Base-by-base conservation (phyloP, 441 rosid genomes). In the Syzygium syzygioides region DNA sequence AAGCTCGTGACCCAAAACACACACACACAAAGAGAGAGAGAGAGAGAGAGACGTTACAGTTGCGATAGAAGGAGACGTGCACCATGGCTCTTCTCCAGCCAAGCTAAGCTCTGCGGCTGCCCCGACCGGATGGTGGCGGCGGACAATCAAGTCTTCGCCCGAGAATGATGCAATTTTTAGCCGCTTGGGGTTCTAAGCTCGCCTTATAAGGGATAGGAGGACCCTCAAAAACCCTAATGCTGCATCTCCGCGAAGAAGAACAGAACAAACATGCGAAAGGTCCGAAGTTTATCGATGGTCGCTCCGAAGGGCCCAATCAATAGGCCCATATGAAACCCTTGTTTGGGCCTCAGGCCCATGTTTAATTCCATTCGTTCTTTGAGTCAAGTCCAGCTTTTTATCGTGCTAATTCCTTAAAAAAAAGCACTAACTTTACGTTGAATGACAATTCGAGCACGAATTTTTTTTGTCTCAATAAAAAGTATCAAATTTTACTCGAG, bases 31-130 rank as follows among this genome's bases (percentile, higher is more conserved):
- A 53, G 53, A 86, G 26, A 37, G 37, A 54, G 86, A 85, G 62
- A 54, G 60, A 37, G 85, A 56, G 56, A 26, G 91, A 87, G 86
- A 87, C 87, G 90, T 91, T 85, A 95, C 98, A 93, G 93, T 95
- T 96, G 89, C 96, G 95, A 92, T 96, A 95, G 90, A 95, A 96
- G 89, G 93, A 90, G 90, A 96, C 98, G 92, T 96, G 94, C 85
- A 96, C 98, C 97, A 95, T 96, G 52, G 88, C 76, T 88, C 55
- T 9, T 50, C 90, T 32, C 56, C 88, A 14, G 55, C 88, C 80
- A 50, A 52, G 87, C 86, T 55, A 45, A 34, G 87, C 83, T 37
- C 83, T 71, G 83, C n/a, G 17, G 52, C 83, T 71, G 83, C 52
- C 52, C 52, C 52, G n/a, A 37, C 83, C 52, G n/a, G 52, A 14